phyloP scores from a whole-genome alignment of 805 yeast species.

The Teunomyces barrocoloradensis region DNA sequence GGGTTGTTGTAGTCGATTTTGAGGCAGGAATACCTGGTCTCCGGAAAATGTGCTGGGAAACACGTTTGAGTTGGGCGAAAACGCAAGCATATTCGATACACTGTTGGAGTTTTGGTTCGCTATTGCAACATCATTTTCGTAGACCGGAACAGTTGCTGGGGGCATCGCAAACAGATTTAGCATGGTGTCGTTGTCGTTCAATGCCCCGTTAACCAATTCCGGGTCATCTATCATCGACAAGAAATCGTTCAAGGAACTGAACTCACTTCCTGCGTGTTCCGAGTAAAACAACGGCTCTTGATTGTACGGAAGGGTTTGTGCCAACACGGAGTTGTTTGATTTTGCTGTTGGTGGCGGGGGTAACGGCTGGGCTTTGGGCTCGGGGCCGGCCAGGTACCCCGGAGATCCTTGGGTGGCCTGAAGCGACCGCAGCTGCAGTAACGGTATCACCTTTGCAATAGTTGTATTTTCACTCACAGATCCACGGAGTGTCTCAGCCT shows the following conservation, averaged over 20 bases:
- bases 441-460: constrained; percentile 1
- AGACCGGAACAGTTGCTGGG: background rate
- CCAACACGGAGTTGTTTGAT: constrained; percentile 21
- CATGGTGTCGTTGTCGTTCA: constrained; percentile 19
- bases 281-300: constrained; percentile 82
- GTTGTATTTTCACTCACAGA: constrained; percentile 5
- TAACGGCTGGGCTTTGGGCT: background rate
- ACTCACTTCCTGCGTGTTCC: constrained; percentile 91
- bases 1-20: constrained; percentile 1
- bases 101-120: constrained; percentile 5
- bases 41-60: constrained; percentile 11
- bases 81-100: constrained; percentile 23
- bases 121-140: background rate
- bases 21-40: constrained; percentile 1
- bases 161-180: constrained; percentile 1
- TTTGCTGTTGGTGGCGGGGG: constrained; percentile 7
- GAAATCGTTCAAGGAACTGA: constrained; percentile 85
- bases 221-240: constrained; percentile 88
- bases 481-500: constrained; percentile 25
- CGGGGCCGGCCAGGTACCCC: background rate
- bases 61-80: constrained; percentile 27
- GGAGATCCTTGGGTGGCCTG: constrained; percentile 5
- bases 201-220: constrained; percentile 52
- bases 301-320: constrained; percentile 43
- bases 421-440: background rate